Evolutionary conservation across 2,329 filamentous ascomycete genomes (phyloP), one percentile per base, ranked within the genome.

Genomic region (Chaetothyriales sp.): DNA sequence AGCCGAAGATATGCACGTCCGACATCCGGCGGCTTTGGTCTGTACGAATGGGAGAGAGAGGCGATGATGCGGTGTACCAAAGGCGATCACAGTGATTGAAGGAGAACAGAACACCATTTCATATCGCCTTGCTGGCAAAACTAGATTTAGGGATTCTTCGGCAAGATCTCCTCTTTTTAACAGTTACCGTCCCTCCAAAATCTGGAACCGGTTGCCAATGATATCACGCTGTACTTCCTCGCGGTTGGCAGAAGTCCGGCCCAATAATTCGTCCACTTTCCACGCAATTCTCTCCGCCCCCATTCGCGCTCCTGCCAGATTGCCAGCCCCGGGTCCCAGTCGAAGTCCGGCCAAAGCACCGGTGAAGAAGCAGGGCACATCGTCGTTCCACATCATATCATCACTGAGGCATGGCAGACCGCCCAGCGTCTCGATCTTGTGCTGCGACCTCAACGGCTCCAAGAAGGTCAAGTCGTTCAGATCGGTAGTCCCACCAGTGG

Each of bases 381-480:
- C 78, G 0, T 81, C 72, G 40, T 73, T 73, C 86, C 85, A 90
- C 75, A 82, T 83, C 54, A 90, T 69, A 60, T 90, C 85, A 44
- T 89, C 78, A 1, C 77, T 89, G 49, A 90, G 66, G 57, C 82
- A 86, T 0, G 86, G 86, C 18, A 89, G 69, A 0, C 86, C 86
- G 3, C 80, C 79, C 20, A 78, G 73, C 0, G 71, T 75, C 15
- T 78, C 67, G 33, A 90, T 74, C 0, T 83, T 84, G 55, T 82
- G 72, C 18, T 79, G 73, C 2, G 69, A 56, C 7, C 77, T 66
- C 62, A 90, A 77, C 0, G 70, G 76, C 51, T 78, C 67, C 10
- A 90, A 67, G 51, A 81, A 80, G 0, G 81, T 76, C 19, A 89
- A 70, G 1, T 72, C 71, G 1, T 67, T 62, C 22, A 87, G 77